Evolutionary conservation across 2,329 filamentous ascomycete species (phyloP).

Genomic region (Scedosporium minutisporum): DNA sequence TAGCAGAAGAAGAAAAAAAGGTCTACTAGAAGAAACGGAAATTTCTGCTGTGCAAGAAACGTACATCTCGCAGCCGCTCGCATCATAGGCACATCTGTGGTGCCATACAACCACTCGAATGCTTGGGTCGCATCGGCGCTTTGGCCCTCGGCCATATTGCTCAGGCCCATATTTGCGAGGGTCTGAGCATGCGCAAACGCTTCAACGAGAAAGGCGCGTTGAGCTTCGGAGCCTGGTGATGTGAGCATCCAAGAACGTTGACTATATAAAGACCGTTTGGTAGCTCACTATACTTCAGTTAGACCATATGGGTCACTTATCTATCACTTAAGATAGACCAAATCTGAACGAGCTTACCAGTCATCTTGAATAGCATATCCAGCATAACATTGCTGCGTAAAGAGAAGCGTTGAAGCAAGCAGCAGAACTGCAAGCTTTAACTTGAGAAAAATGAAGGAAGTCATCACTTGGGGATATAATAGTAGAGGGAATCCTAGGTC

Average conservation of each 20-base stretch:
- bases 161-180: not conserved
- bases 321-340: not conserved
- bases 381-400: not conserved
- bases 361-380: constrained; percentile 2
- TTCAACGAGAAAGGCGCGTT: not conserved
- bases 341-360: constrained; percentile 2
- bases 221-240: not conserved
- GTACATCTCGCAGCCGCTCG: not conserved
- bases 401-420: not conserved
- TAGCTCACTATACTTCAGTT: not conserved
- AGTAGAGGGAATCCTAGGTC: not conserved
- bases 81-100: not conserved
- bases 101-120: constrained; percentile 1
- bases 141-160: not conserved
- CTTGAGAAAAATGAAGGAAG: not conserved
- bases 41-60: not conserved
- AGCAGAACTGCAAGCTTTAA: not conserved
- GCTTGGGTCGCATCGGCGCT: not conserved
- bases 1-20: not conserved
- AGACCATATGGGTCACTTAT: not conserved
- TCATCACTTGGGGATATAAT: not conserved
- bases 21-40: not conserved
- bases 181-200: not conserved
- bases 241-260: not conserved
- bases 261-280: not conserved